These are phyloP conservation scores for Ulmus americana DNA, from an alignment of 331 rosid species.

Conservation along the genomic window DNA sequence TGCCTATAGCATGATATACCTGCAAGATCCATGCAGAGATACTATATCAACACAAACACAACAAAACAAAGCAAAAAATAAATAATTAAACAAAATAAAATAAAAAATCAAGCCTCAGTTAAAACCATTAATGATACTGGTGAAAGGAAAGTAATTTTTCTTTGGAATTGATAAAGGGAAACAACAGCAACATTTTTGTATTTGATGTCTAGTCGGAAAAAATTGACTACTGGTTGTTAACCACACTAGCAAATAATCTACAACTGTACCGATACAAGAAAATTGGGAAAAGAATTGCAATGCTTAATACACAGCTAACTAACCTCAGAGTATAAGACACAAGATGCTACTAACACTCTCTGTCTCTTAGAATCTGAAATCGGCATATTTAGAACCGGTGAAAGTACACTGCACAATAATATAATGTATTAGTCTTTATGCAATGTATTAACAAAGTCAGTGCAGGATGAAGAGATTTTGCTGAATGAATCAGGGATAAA, in stretches of 20 bases:
- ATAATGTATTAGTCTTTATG: slow-evolving; percentile 19
- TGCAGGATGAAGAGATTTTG: neutral
- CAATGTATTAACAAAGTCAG: slow-evolving; percentile 11
- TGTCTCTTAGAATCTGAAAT: slow-evolving; percentile 91
- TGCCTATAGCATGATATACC: slow-evolving; percentile 83
- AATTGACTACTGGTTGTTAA: neutral
- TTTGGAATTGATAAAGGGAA: neutral
- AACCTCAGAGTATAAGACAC: slow-evolving; percentile 93
- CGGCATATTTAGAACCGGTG: slow-evolving; percentile 96
- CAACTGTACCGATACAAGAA: neutral
- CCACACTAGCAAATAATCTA: neutral
- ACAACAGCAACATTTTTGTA: neutral
- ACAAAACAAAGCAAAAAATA: slow-evolving; percentile 5
- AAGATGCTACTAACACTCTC: slow-evolving; percentile 88
- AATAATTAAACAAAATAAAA: neutral
- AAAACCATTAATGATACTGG: neutral
- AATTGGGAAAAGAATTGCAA: neutral
- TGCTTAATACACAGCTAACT: slow-evolving; percentile 15
- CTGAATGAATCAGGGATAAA: neutral
- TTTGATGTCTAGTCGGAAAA: neutral
- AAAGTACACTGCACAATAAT: slow-evolving; percentile 69
- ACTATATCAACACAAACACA: slow-evolving; percentile 20
- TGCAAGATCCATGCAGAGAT: slow-evolving; percentile 32
- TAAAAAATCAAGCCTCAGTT: neutral
- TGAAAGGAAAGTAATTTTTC: neutral